Evolutionary conservation across 305 asterid species (phyloP), one percentile per base, ranked within the genome.

Genomic region (Fraxinus platypoda): DNA sequence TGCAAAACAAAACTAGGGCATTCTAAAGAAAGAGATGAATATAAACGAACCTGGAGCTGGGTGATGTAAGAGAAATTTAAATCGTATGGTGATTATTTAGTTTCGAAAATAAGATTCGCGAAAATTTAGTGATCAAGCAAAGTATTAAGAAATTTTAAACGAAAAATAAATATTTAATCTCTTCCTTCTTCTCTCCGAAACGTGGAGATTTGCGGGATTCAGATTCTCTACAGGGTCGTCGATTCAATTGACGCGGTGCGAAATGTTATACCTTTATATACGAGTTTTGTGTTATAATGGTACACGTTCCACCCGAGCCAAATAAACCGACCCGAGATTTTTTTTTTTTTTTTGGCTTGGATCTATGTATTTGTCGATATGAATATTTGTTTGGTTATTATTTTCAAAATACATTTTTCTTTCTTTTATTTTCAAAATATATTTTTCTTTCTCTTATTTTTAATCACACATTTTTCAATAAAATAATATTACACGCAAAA

Each of bases 21-120:
- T 28, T 80, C 72, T 64, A 38, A 84, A 7, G 21, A 78, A 57
- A 75, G 54, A 74, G 25, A 74, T 15, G 21, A 68, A 19, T 33
- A 83, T 34, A 25, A 0, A 82, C 90, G 85, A 81, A 89, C 92
- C 95, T 88, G 86, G 87, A 81, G 66, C 23, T 68, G 89, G 90
- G 85, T 74, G 86, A 81, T 78, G 77, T 80, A 84, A 87, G 91
- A 57, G 77, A 83, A 75, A 71, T 75, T 62, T 89, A 84, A 82
- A 77, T 76, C 81, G 78, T 81, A 72, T 72, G 89, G 90, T 35
- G 84, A 26, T 46, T 70, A 76, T 80, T 75, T 86, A 70, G 86
- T 86, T 86, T 88, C 75, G 84, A 81, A 37, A 43, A 13, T 62
- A 88, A 82, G 87, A 78, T 74, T 81, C 73, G 78, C 85, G 87